phyloP scores from a whole-genome alignment of 805 yeast genomes.

The Cyberlindnera mississippiensis region DNA sequence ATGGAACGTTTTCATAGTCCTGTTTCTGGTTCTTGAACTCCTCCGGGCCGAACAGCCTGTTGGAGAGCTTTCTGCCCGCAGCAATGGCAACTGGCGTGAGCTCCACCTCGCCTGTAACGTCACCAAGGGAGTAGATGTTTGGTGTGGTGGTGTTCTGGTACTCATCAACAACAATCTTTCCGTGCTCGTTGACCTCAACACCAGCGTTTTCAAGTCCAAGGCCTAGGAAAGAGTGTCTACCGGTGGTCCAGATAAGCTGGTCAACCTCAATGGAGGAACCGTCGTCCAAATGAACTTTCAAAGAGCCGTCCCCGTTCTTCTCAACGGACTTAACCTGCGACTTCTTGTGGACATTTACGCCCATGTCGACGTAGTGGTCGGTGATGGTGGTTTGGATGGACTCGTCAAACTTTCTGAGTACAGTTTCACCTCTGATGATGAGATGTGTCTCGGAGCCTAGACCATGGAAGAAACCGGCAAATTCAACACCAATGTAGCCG shows the following conservation, averaged over 20 bases:
- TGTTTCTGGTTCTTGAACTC: conserved; percentile 68
- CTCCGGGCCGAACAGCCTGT: conserved; percentile 84
- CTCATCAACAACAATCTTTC: conserved; percentile 77
- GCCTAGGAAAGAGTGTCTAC: conserved; percentile 74
- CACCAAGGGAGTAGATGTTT: conserved; percentile 84
- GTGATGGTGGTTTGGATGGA: conserved; percentile 77
- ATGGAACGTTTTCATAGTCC: conserved; percentile 83
- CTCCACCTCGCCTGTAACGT: conserved; percentile 88
- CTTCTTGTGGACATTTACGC: conserved; percentile 74
- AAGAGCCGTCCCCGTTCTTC: conserved; percentile 44
- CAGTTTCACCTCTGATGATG: conserved; percentile 87
- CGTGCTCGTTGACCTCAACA: conserved; percentile 54
- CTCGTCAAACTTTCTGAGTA: conserved; percentile 83
- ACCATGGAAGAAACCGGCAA: conserved; percentile 90
- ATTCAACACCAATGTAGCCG: conserved; percentile 95
- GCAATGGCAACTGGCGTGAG: conserved; percentile 98
- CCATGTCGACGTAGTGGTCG: conserved; percentile 73
- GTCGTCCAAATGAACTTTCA: conserved; percentile 43
- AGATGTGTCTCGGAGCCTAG: conserved; percentile 83
- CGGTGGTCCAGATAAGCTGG: conserved; percentile 87
- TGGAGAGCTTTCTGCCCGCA: conserved; percentile 90
- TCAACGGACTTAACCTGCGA: conserved; percentile 48
- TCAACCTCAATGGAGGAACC: conserved; percentile 59
- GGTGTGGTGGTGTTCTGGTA: conserved; percentile 76
- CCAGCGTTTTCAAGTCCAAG: conserved; percentile 77